Base-by-base conservation (phyloP, 2,329 filamentous ascomycete genomes). In the Colletotrichum sp. region DNA sequence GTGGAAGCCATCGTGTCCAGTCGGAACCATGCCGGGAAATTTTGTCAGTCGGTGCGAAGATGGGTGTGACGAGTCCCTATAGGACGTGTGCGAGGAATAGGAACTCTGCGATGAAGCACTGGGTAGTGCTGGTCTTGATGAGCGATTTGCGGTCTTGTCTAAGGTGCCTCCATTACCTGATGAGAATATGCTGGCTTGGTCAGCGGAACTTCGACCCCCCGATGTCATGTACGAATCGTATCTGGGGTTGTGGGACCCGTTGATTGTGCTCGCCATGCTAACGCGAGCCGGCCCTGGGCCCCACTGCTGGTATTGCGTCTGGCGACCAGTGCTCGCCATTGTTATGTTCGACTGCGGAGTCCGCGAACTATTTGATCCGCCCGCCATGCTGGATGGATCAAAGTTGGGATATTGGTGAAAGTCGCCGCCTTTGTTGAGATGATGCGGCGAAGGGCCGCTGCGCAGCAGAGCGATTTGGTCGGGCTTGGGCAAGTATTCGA, bases 391-490 rank as follows among this genome's bases (percentile, higher is more conserved):
- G 64, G 88, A 84, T 34, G 90, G 86, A 77, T 93, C 92, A 81
- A 94, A 91, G 66, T 90, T 90, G 55, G 95, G 95, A 82, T 98
- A 98, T 80, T 98, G 96, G 85, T 98, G 95, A 81, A 92, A 98
- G 83, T 98, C 96, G 78, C 87, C 86, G 63, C 91, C 91, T 77
- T 95, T 96, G 82, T 95, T 96, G 68, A 97, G 85, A 80, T 98
- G 95, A 83, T 97, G 94, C 34, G 95, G 94, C 73, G 94, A 88
- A 72, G 93, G 93, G 33, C 34, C 57, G 70, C 97, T 94, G 81
- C 92, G 91, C 77, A 92, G 90, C 70, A 87, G 84, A 27, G 90
- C 87, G 78, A 88, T 83, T 80, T 93, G 91, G 75, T 94, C 92
- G 71, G 89, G 84, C 80, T 91, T 90, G 64, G 93, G 92, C 57